Percentiles rank a stretch among this genome's conserved stretches.
Conservation (phyloP, 805 yeast species). For the Diddensiella santjacobensis region DNA sequence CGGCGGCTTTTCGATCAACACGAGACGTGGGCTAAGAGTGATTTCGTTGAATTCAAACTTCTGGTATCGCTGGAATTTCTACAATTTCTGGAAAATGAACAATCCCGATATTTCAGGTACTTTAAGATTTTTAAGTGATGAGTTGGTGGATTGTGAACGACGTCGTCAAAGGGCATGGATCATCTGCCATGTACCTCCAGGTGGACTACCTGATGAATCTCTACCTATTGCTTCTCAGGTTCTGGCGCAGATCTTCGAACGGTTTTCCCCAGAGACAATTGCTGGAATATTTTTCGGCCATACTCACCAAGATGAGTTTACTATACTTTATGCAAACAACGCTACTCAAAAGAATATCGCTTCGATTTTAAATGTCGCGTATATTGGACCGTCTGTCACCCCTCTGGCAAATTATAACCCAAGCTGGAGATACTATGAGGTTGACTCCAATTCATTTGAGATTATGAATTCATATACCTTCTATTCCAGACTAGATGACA, state of each 20-base stretch:
- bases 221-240: constrained; percentile 58
- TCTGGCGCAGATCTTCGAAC: constrained; percentile 53
- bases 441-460: constrained; percentile 57
- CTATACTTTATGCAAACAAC: constrained; percentile 50
- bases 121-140: constrained; percentile 56
- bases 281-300: constrained; percentile 70
- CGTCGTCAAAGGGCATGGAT: constrained; percentile 68
- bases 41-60: constrained; percentile 64
- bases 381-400: constrained; percentile 65
- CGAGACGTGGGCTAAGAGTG: constrained; percentile 54
- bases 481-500: constrained; percentile 55
- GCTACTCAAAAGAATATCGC: constrained; percentile 41
- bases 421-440: constrained; percentile 67
- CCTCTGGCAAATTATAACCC: constrained; percentile 61
- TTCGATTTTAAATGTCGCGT: constrained; percentile 52
- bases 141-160: constrained; percentile 56
- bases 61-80: constrained; percentile 61
- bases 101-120: constrained; percentile 62
- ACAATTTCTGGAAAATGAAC: constrained; percentile 47
- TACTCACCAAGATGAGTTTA: constrained; percentile 66
- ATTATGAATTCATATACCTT: constrained; percentile 61
- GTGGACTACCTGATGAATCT: constrained; percentile 49
- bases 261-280: constrained; percentile 66
- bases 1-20: constrained; percentile 56
- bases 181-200: constrained; percentile 62